phyloP scores from a whole-genome alignment of 139 green algal genomes.

The Closterium sp. region DNA sequence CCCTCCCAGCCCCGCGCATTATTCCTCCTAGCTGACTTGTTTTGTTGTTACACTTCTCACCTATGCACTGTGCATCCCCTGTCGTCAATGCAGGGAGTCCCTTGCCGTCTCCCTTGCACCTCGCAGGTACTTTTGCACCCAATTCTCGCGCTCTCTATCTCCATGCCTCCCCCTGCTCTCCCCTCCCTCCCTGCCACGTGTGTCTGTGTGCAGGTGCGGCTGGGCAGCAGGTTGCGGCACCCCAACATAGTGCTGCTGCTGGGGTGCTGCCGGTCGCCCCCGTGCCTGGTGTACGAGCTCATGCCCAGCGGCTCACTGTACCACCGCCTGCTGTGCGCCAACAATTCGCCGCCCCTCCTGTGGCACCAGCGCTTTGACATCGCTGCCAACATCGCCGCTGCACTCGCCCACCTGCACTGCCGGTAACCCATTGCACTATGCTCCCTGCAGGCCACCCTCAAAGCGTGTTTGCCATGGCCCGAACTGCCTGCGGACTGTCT shows the following conservation, averaged over 20 bases:
- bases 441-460: neutral
- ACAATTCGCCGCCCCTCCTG: constrained; percentile 14
- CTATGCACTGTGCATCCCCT: too few relatives aligned
- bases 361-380: constrained; percentile 35
- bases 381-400: neutral
- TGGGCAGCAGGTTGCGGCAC: constrained; percentile 51
- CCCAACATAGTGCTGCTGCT: constrained; percentile 66
- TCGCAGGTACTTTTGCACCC: too few relatives aligned
- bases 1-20: too few relatives aligned
- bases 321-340: constrained; percentile 33
- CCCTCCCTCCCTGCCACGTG: neutral
- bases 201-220: neutral
- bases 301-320: constrained; percentile 56
- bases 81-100: too few relatives aligned
- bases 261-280: constrained; percentile 56
- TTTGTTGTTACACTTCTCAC: too few relatives aligned
- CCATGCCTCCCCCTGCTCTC: neutral
- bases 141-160: neutral
- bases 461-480: too few relatives aligned
- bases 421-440: neutral
- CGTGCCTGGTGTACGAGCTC: constrained; percentile 64
- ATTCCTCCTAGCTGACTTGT: too few relatives aligned
- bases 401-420: constrained; percentile 17
- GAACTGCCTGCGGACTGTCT: too few relatives aligned
- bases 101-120: too few relatives aligned